These are phyloP conservation scores for Pistacia integerrima DNA, from an alignment of 345 rosid species.

Conservation along the genomic window DNA sequence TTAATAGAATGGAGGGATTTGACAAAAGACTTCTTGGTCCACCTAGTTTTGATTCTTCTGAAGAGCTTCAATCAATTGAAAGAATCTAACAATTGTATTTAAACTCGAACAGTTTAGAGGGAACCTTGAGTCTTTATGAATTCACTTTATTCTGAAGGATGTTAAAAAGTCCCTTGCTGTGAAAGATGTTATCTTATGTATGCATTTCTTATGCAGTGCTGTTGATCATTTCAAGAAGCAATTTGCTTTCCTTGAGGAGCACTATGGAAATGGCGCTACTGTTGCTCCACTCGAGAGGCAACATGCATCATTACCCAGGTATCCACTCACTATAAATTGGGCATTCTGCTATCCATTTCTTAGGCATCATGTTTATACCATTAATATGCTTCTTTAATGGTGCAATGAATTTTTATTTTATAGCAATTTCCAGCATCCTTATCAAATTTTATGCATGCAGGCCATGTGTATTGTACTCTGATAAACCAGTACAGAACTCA, in stretches of 20 bases:
- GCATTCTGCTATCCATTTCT: conserved; percentile 1
- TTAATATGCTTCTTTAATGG: background rate
- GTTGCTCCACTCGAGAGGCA: conserved; percentile 89
- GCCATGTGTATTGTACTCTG: conserved; percentile 82
- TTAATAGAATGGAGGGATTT: background rate
- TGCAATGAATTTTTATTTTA: background rate
- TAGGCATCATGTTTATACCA: background rate
- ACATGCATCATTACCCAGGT: conserved; percentile 98
- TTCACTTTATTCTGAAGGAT: background rate
- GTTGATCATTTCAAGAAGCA: conserved; percentile 98
- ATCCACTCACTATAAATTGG: conserved; percentile 9
- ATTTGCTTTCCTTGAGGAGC: conserved; percentile 94
- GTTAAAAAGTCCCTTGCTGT: background rate
- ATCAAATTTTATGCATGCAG: conserved; percentile 42
- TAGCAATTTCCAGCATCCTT: conserved; percentile 3
- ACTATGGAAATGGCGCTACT: conserved; percentile 80
- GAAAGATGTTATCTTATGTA: background rate
- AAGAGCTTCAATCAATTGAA: background rate
- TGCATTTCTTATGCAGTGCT: conserved; percentile 58
- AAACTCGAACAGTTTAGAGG: background rate
- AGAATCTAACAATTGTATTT: background rate
- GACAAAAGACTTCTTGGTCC: background rate
- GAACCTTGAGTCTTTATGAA: too few relatives aligned
- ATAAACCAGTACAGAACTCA: conserved; percentile 57
- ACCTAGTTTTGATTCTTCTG: background rate